These are phyloP conservation scores for Amphibolis antarctica DNA, from an alignment of 106 monocot species.

Conservation along the genomic window DNA sequence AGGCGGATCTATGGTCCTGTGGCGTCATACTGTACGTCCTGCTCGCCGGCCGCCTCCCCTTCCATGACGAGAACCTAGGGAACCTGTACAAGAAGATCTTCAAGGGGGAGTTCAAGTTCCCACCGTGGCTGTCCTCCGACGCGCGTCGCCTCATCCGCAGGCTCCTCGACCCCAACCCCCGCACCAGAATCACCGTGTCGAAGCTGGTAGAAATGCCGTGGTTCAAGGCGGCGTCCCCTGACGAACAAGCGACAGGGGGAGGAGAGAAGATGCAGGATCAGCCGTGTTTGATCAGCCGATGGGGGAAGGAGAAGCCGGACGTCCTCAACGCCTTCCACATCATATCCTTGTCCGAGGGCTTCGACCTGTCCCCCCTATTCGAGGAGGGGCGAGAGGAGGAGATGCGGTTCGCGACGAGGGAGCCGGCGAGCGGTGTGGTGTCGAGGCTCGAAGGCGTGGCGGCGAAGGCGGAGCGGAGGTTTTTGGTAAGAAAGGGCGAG, in stretches of 20 bases:
- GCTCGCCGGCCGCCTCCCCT: constrained; percentile 46
- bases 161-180: constrained; percentile 59
- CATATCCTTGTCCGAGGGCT: too few relatives aligned
- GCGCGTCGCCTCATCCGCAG: constrained; percentile 42
- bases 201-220: constrained; percentile 45
- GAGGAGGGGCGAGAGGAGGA: too few relatives aligned
- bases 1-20: too few relatives aligned
- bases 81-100: constrained; percentile 51
- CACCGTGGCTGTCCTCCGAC: constrained; percentile 63
- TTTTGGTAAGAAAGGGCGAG: too few relatives aligned
- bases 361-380: too few relatives aligned
- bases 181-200: constrained; percentile 38
- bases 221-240: constrained; percentile 40
- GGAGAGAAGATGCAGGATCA: not conserved
- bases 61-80: constrained; percentile 32
- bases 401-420: too few relatives aligned
- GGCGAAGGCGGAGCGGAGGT: too few relatives aligned
- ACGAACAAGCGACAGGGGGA: not conserved
- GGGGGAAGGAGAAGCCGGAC: not conserved
- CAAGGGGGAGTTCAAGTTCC: constrained; percentile 55
- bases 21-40: constrained; percentile 53
- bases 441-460: too few relatives aligned
- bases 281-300: too few relatives aligned
- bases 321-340: too few relatives aligned
- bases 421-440: too few relatives aligned